Evolutionary conservation across 108 stramenopile species (phyloP).

Genomic region (Skeletonema marinoi): DNA sequence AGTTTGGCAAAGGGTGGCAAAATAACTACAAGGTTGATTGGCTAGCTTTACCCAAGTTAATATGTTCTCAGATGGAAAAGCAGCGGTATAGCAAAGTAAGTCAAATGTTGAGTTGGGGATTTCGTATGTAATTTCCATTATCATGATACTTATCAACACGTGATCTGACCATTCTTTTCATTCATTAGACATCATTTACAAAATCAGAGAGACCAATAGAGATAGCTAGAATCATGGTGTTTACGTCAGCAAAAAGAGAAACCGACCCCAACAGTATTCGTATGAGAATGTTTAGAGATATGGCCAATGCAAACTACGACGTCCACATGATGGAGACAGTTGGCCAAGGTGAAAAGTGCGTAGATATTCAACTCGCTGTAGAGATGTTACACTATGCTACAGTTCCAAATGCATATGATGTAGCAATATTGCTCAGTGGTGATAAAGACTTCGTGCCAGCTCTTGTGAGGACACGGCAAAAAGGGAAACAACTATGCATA

Average conservation of each 20-base stretch:
- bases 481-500: slow-evolving; percentile 77
- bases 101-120: not conserved
- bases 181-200: slow-evolving; percentile 26
- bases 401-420: slow-evolving; percentile 84
- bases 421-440: slow-evolving; percentile 83
- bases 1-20: slow-evolving; percentile 78
- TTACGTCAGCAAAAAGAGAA: slow-evolving; percentile 73
- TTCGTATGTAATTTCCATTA: not conserved
- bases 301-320: slow-evolving; percentile 77
- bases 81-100: slow-evolving; percentile 50
- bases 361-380: slow-evolving; percentile 89
- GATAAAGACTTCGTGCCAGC: slow-evolving; percentile 91
- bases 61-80: slow-evolving; percentile 60
- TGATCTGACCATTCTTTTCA: not conserved
- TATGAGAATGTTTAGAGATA: slow-evolving; percentile 80
- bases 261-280: slow-evolving; percentile 65
- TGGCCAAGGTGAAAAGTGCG: slow-evolving; percentile 82
- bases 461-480: slow-evolving; percentile 81
- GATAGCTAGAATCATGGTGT: slow-evolving; percentile 74
- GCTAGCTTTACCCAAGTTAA: slow-evolving; percentile 59
- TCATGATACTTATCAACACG: not conserved
- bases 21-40: slow-evolving; percentile 69
- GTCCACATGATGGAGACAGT: slow-evolving; percentile 84
- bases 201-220: slow-evolving; percentile 68
- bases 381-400: slow-evolving; percentile 91